These are phyloP conservation scores for Rutstroemia sp. DNA, from an alignment of 2,329 filamentous ascomycete genomes.

Conservation along the genomic window DNA sequence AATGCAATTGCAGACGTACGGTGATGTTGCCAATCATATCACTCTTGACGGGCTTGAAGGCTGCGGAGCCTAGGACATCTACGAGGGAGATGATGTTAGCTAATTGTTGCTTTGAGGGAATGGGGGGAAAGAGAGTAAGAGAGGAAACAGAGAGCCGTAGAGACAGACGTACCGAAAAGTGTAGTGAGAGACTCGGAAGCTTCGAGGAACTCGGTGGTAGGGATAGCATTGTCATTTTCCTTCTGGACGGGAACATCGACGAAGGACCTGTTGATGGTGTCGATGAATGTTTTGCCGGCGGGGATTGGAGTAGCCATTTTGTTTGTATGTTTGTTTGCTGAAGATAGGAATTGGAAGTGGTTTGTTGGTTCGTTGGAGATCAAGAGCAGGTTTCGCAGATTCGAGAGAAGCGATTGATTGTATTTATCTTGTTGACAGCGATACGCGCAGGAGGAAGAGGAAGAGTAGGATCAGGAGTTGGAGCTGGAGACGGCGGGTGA, in stretches of 20 bases:
- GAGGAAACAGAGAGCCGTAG: not conserved
- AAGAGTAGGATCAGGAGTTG: too few relatives aligned
- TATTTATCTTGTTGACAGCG: too few relatives aligned
- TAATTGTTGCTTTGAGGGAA: not conserved
- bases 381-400: not conserved
- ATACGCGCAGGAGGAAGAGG: too few relatives aligned
- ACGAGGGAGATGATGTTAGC: not conserved
- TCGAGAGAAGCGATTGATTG: not conserved
- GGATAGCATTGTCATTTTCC: constrained; percentile 67
- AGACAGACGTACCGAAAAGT: not conserved
- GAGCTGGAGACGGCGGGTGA: too few relatives aligned
- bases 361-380: not conserved
- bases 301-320: constrained; percentile 27
- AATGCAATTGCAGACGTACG: constrained; percentile 38
- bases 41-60: constrained; percentile 84
- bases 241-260: constrained; percentile 70
- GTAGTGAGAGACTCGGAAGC: constrained; percentile 80
- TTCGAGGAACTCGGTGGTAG: constrained; percentile 82
- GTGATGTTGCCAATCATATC: constrained; percentile 91
- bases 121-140: not conserved
- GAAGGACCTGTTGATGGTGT: constrained; percentile 79
- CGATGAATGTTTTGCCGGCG: constrained; percentile 61
- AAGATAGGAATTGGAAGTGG: not conserved
- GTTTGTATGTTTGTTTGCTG: not conserved
- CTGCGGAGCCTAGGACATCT: constrained; percentile 61